A percentile compares a stretch with the other conserved stretches of the same genome.
Evolutionary conservation across 2,329 filamentous ascomycete species (phyloP).

Genomic region (Phyllosticta paracitricarpa): DNA sequence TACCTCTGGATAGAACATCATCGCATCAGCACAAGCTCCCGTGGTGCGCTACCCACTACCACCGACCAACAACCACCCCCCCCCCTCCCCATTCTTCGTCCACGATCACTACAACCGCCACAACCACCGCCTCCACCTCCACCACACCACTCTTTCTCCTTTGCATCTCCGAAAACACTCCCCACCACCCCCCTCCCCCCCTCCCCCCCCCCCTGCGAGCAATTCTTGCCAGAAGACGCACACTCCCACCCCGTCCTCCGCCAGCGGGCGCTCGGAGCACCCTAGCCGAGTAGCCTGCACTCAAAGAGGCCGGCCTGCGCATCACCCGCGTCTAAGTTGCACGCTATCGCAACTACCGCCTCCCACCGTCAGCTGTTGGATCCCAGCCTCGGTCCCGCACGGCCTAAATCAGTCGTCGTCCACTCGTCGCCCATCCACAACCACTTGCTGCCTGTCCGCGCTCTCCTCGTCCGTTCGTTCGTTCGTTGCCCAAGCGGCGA

Average conservation of each 20-base stretch:
- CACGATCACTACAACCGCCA: no score
- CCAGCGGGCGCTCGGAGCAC: slow-evolving; percentile 19
- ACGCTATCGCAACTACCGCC: slow-evolving; percentile 31
- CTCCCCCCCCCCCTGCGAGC: neutral
- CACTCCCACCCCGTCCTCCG: neutral
- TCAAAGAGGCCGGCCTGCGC: slow-evolving; percentile 34
- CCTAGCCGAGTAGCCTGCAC: slow-evolving; percentile 28
- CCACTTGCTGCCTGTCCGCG: neutral
- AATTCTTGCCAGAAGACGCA: no score
- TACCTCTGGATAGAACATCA: no score
- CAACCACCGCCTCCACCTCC: no score
- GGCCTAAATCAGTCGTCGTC: neutral
- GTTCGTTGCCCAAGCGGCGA: slow-evolving; percentile 21
- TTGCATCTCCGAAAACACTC: no score
- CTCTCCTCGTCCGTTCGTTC: slow-evolving; percentile 10
- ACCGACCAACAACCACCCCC: no score
- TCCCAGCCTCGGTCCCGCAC: slow-evolving; percentile 14
- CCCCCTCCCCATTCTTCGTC: no score
- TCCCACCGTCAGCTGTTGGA: slow-evolving; percentile 18
- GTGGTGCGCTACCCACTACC: no score
- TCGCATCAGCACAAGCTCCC: no score
- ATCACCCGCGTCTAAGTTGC: slow-evolving; percentile 39
- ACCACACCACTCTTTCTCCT: no score
- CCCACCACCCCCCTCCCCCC: neutral
- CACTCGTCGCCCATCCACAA: neutral